Percentiles rank a stretch among this genome's conserved stretches.
phyloP scores from a whole-genome alignment of 2,329 filamentous ascomycete genomes.

The Apiospora sp. region DNA sequence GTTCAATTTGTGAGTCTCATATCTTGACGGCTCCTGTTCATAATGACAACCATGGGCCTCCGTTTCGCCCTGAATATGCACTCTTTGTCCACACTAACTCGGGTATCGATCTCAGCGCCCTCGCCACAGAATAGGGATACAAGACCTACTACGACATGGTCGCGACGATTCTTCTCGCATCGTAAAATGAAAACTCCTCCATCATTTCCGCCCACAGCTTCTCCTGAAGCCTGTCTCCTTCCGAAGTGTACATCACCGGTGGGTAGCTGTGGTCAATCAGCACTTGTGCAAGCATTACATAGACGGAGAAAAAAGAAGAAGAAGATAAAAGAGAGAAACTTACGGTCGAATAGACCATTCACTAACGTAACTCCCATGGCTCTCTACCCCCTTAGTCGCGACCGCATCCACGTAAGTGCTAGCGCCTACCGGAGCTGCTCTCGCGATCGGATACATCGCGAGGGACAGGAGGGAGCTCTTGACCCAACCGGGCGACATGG shows the following conservation, averaged over 20 bases:
- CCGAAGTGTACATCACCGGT: conserved; percentile 14
- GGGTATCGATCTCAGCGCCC: background rate
- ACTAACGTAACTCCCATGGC: conserved; percentile 20
- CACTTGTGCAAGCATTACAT: background rate
- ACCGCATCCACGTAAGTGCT: conserved; percentile 23
- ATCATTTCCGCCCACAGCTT: conserved; percentile 18
- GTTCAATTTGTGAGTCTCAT: background rate
- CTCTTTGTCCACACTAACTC: too few species aligned
- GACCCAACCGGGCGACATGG: background rate
- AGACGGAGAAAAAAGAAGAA: background rate
- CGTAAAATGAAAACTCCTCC: conserved; percentile 12
- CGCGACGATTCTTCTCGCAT: background rate
- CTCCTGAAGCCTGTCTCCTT: background rate
- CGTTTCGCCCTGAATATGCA: background rate
- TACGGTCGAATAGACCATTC: conserved; percentile 20
- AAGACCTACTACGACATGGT: background rate
- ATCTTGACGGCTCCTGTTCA: background rate
- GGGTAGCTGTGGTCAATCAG: background rate
- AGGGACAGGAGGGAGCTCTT: conserved; percentile 7
- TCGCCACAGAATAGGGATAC: background rate
- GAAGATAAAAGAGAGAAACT: background rate
- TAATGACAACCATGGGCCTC: background rate
- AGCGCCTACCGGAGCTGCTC: background rate
- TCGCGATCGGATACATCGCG: conserved; percentile 25
- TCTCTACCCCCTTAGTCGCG: background rate